Evolutionary conservation across 2,329 filamentous ascomycete species (phyloP), one percentile per base, ranked within the genome.

Genomic region (Parascedosporium putredinis): DNA sequence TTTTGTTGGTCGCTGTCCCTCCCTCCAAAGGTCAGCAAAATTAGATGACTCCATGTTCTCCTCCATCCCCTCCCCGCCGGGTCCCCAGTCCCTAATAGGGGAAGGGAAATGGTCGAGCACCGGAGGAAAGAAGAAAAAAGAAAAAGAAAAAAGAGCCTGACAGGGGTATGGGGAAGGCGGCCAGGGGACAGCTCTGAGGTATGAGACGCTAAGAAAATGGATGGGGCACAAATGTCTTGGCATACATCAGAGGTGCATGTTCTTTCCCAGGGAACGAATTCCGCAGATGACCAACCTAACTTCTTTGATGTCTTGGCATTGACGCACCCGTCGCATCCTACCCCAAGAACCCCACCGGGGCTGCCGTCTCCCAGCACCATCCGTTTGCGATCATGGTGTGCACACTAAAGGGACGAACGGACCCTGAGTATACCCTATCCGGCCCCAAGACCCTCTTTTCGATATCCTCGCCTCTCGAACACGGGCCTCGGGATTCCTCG

Each of bases 241-340:
- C 42, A 45, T 45, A 45, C 42, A 45, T 45, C 42, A 45, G 9
- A 45, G 42, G 42, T 42, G 18, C 38, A 42, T 23, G 38, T 18
- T n/a, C 38, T 42, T 12, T 42, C 20, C 38, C 38, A 20, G 38
- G 38, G 38, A 42, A 20, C 20, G 20, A 42, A 42, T 42, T 42
- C 38, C 38, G 38, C 38, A 22, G 16, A 16, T 42, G 38, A 42
- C 38, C n/a, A n/a, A n/a, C n/a, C n/a, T n/a, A n/a, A n/a, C n/a
- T n/a, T n/a, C 38, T 42, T 42, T 4, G 5, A 42, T 42, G 20
- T 42, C 38, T 42, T 42, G 38, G 38, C 38, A 24, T 42, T 42
- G 38, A 42, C 20, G n/a, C 23, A 45, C 23, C 42, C 23, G 10
- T 25, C 42, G 27, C 42, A 45, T 29, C 42, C 42, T 45, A 2